Base-by-base conservation (phyloP, 1,139 yeast species). In the Saccharomyces hybrid region DNA sequence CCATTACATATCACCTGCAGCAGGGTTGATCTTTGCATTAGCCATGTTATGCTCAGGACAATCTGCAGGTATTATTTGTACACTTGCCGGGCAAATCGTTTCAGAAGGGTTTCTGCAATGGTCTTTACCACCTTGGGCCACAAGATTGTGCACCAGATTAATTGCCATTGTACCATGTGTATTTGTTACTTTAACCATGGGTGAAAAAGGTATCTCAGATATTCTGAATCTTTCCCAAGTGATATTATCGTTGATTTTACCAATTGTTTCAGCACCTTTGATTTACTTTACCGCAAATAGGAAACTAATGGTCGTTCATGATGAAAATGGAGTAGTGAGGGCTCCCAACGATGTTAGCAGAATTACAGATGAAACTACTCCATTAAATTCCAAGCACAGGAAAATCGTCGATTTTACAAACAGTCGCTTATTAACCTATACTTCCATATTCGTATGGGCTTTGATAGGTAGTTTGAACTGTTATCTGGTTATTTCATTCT, bases 11-110 rank as follows among this genome's bases (percentile, higher is more conserved):
- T 88, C 96, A 1, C 85, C 88, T n/a, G 85, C 90, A 2, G 98
- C 98, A 0, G 99, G 98, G 3, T 77, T 89, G 32, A 84, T 93
- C 0, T 93, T 93, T 75, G 97, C 97, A 1, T 73, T 90, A 49
- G 98, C 98, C 1, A 79, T 93, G 70, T 75, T 93, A 53, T 90
- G 91, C 67, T 87, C 96, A n/a, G 99, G 99, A 19, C 96, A 91
- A 68, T 87, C 96, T 65, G 98, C 99, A 1, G 98, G 99, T 51
- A 88, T 95, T 31, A 96, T 93, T n/a, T 93, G 97, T 66, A 93
- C 99, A 0, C 78, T 93, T 66, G 95, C 98, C 0, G 97, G 99
- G 21, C 99, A 93, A 70, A 89, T 91, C 82, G 96, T 93, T 1
- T 84, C 90, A 64, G 98, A 93, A 69, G 99, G 99, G 0, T 95